Evolutionary conservation across 306 rosid genomes (phyloP).

Genomic region (Medicago lupulina): DNA sequence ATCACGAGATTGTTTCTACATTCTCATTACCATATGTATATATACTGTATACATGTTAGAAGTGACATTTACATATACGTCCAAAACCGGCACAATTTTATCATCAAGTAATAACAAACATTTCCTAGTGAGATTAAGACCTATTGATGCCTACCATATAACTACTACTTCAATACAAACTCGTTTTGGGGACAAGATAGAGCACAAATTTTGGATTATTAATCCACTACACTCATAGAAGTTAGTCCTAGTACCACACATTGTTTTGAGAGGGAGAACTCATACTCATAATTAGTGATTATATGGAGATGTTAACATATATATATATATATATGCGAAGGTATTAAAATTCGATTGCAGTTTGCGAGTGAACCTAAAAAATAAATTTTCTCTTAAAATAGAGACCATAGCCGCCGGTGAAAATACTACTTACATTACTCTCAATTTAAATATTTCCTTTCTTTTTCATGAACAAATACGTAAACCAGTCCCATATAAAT

Average conservation of each 20-base stretch:
- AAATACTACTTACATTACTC: too few species aligned
- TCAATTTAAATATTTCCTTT: too few species aligned
- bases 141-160: slow-evolving; percentile 38
- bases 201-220: slow-evolving; percentile 25
- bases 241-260: slow-evolving; percentile 35
- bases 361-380: neutral
- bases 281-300: neutral
- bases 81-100: slow-evolving; percentile 38
- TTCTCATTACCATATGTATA: neutral
- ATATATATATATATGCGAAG: neutral
- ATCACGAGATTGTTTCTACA: neutral
- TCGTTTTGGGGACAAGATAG: slow-evolving; percentile 23
- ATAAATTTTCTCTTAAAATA: too few species aligned
- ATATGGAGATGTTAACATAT: neutral
- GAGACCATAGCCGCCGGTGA: too few species aligned
- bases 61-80: slow-evolving; percentile 32
- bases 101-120: slow-evolving; percentile 19
- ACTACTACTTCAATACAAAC: slow-evolving; percentile 35
- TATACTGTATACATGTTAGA: slow-evolving; percentile 17
- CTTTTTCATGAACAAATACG: slow-evolving; percentile 1
- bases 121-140: slow-evolving; percentile 47
- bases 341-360: neutral
- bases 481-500: slow-evolving; percentile 9
- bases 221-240: neutral
- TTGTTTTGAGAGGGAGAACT: neutral